Conservation (phyloP, 768 basidiomycete species). For the Cystoderma amianthinum region DNA sequence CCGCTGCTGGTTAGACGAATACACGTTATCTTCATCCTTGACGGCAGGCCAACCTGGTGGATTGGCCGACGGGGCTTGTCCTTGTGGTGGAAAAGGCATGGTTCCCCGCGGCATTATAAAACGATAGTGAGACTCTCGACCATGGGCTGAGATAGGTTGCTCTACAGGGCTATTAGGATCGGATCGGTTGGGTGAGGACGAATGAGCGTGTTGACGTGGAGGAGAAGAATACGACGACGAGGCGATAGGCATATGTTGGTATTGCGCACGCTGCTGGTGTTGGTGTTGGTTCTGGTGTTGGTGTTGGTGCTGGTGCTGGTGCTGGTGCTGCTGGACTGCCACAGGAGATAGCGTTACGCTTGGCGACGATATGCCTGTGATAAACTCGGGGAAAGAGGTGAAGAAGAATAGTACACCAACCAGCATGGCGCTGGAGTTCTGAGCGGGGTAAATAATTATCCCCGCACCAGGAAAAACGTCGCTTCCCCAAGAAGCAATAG, state of each 20-base stretch:
- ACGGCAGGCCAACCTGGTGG: slow-evolving; percentile 12
- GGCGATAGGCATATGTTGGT: slow-evolving; percentile 19
- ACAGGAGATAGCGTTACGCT: slow-evolving; percentile 20
- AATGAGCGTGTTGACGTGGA: slow-evolving; percentile 23
- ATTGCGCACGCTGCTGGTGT: slow-evolving; percentile 17
- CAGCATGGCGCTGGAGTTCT: slow-evolving; percentile 42
- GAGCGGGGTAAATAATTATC: slow-evolving; percentile 46
- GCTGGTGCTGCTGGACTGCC: slow-evolving; percentile 14
- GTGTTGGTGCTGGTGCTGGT: too few relatives aligned
- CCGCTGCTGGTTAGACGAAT: slow-evolving; percentile 13
- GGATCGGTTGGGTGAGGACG: slow-evolving; percentile 27
- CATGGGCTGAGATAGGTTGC: slow-evolving; percentile 16
- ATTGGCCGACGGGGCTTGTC: slow-evolving; percentile 4
- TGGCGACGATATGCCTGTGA: slow-evolving; percentile 22
- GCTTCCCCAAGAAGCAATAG: slow-evolving; percentile 43
- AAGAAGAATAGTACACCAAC: slow-evolving; percentile 45
- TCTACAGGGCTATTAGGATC: slow-evolving; percentile 27
- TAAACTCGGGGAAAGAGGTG: slow-evolving; percentile 39
- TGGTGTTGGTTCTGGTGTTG: too few relatives aligned
- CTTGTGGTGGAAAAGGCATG: slow-evolving; percentile 3
- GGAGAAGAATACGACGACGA: slow-evolving; percentile 24
- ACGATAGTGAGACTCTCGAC: slow-evolving; percentile 25
- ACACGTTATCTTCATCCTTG: slow-evolving; percentile 21
- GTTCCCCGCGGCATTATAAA: slow-evolving; percentile 22
- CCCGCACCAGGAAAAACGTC: slow-evolving; percentile 39